These are phyloP conservation scores for Gymnopilus junonius DNA, from an alignment of 768 basidiomycete species.

Conservation along the genomic window DNA sequence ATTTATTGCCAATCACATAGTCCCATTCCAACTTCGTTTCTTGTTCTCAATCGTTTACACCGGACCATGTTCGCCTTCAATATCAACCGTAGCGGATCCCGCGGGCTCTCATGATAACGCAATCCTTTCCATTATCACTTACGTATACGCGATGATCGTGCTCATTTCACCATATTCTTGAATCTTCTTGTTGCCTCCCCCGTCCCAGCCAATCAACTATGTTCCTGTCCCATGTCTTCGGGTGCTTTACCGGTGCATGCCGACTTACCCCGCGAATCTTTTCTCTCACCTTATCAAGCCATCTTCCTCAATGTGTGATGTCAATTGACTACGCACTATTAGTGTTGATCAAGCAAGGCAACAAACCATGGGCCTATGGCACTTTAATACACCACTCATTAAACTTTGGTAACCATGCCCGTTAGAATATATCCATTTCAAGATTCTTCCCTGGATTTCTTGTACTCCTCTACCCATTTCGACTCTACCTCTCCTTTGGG, in stretches of 20 bases:
- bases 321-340: conserved; percentile 16
- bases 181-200: not conserved
- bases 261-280: not conserved
- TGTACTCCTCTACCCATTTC: conserved; percentile 90
- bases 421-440: conserved; percentile 9
- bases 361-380: not conserved
- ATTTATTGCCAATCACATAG: not conserved
- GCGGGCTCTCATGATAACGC: not conserved
- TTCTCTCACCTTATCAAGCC: conserved; percentile 24
- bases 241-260: not conserved
- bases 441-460: conserved; percentile 49
- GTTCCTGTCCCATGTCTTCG: not conserved
- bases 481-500: conserved; percentile 78
- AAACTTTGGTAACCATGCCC: not conserved
- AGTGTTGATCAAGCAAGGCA: not conserved
- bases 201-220: not conserved
- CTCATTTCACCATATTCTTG: not conserved
- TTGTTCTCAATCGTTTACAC: not conserved
- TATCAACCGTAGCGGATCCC: not conserved
- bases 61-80: not conserved
- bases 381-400: not conserved
- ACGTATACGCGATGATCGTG: not conserved
- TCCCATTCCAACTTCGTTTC: not conserved
- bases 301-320: conserved; percentile 9
- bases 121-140: not conserved